These are phyloP conservation scores for Candida rishiriensis DNA, from an alignment of 805 yeast species.

Conservation along the genomic window DNA sequence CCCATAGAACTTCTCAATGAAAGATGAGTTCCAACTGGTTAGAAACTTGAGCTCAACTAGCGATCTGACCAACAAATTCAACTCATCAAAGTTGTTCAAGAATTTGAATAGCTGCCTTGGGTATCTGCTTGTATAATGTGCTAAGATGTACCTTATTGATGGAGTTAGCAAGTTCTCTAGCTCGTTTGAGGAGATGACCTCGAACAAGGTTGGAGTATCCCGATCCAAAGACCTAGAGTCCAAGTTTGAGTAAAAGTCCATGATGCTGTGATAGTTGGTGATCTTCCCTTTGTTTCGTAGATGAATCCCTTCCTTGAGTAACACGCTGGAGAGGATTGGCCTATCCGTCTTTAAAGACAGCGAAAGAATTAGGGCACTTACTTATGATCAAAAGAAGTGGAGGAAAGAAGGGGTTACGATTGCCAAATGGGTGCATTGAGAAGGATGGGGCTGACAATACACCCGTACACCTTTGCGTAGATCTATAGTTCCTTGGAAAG, in stretches of 20 bases:
- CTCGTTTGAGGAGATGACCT: conserved; percentile 77
- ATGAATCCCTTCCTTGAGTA: not conserved
- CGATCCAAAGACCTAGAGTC: conserved; percentile 74
- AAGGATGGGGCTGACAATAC: too few relatives aligned
- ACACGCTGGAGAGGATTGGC: too few relatives aligned
- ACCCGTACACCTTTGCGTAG: too few relatives aligned
- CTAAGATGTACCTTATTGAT: conserved; percentile 71
- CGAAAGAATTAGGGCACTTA: too few relatives aligned
- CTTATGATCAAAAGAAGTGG: too few relatives aligned
- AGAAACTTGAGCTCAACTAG: conserved; percentile 68
- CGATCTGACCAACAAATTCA: conserved; percentile 57
- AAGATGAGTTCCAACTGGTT: conserved; percentile 72
- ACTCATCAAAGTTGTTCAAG: conserved; percentile 72
- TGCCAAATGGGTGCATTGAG: too few relatives aligned
- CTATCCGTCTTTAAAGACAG: too few relatives aligned
- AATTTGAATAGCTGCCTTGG: conserved; percentile 64
- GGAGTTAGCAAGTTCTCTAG: conserved; percentile 76
- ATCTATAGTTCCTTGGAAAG: too few relatives aligned
- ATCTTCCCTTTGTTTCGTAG: not conserved
- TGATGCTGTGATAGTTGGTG: conserved; percentile 18
- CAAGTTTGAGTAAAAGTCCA: conserved; percentile 78
- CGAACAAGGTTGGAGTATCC: conserved; percentile 83
- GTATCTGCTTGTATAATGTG: conserved; percentile 72
- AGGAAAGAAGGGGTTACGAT: too few relatives aligned
- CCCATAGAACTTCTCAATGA: conserved; percentile 91